These are phyloP conservation scores for Elsinoe australis DNA, from an alignment of 2,329 filamentous ascomycete genomes.

Conservation along the genomic window DNA sequence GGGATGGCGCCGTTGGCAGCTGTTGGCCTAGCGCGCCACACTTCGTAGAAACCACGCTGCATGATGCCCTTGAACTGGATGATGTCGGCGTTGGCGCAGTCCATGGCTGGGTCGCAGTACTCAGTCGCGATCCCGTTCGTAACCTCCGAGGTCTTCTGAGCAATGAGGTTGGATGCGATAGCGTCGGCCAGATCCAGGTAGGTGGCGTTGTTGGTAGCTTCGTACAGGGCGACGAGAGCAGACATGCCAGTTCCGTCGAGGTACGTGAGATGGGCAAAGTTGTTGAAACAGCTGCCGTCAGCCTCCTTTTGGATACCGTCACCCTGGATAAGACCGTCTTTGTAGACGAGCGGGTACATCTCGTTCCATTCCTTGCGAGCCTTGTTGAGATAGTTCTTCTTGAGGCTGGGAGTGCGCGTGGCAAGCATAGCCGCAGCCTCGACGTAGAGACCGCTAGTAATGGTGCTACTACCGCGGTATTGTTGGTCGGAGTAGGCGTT, in stretches of 20 bases:
- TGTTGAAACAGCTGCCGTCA: conserved; percentile 44
- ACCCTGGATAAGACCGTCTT: conserved; percentile 41
- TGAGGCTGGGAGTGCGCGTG: conserved; percentile 38
- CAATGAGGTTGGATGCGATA: conserved; percentile 29
- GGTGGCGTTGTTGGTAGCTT: conserved; percentile 28
- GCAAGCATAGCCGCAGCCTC: conserved; percentile 49
- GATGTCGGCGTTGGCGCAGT: conserved; percentile 15
- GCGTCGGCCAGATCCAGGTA: conserved; percentile 32
- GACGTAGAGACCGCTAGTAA: conserved; percentile 52
- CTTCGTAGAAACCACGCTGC: conserved; percentile 53
- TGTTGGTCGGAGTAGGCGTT: conserved; percentile 39
- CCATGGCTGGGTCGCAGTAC: conserved; percentile 24
- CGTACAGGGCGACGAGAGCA: conserved; percentile 48
- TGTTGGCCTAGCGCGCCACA: conserved; percentile 47
- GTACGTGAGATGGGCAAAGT: conserved; percentile 42
- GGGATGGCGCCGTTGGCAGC: conserved; percentile 37
- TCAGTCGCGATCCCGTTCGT: conserved; percentile 37
- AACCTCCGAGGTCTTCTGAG: conserved; percentile 6
- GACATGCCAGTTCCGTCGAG: conserved; percentile 57
- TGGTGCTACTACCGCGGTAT: conserved; percentile 44
- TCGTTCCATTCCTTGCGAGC: conserved; percentile 45
- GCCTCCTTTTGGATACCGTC: conserved; percentile 21
- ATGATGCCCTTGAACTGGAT: conserved; percentile 68
- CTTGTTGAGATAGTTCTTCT: conserved; percentile 37
- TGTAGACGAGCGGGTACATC: conserved; percentile 46